Base-by-base conservation (phyloP, 1,139 yeast species). In the Nakaseomyces uthaithaninus region DNA sequence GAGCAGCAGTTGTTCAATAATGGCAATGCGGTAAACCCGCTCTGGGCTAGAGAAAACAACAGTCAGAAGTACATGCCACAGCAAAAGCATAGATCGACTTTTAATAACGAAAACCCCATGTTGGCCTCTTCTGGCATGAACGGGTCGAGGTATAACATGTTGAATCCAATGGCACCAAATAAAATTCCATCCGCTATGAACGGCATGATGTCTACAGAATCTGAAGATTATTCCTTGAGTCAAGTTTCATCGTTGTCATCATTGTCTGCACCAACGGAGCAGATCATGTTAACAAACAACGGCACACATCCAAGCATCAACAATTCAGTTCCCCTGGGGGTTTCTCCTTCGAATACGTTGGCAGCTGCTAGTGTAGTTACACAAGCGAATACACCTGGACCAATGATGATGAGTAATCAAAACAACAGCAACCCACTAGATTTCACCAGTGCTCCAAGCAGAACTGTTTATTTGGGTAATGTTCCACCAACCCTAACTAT, bases 401-500 rank as follows among this genome's bases (percentile, higher is more conserved):
- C 51, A 9, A 39, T 43, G 26, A 10, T 31, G 25, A 19, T 31
- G 5, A 31, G 14, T 11, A 46, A 50, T 25, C 42, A 51, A 31
- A 51, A 51, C 19, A 28, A 47, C 12, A 50, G 43, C 30, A 53
- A 51, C 38, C 52, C 57, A 12, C 42, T 53, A 19, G 61, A 59
- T 44, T 63, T 62, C 47, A 57, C 58, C 19, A 50, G 68, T 20
- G 82, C 82, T 1, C 86, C 87, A 23, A 78, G 86, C 15, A 74
- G 96, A 59, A 86, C 97, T 0, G 94, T 91, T 6, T 86, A 87
- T 59, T 68, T 91, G 52, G 96, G 96, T 10, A 87, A 86, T 57
- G 74, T 91, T 34, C 96, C 97, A 1, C 64, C 72, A n/a, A 85
- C 81, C 48, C 71, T 87, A 43, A 76, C 87, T 22, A 78, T 93